Evolutionary conservation across 345 rosid genomes (phyloP), one percentile per base, ranked within the genome.

Genomic region (Angophora floribunda): DNA sequence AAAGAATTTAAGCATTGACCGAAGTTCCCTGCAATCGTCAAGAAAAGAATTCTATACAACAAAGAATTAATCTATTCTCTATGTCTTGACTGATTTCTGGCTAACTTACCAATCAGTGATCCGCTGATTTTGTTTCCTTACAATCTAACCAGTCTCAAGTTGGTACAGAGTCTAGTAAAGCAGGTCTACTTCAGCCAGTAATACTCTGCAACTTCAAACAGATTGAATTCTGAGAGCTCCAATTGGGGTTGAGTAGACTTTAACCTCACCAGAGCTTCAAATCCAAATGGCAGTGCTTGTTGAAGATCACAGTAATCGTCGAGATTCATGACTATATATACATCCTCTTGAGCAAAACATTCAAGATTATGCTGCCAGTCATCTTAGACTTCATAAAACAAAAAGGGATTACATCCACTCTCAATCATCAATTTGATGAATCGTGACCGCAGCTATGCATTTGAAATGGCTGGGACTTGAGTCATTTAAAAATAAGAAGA

Each of bases 401-500:
- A 32, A 70, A 36, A 36, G 41, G 47, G 82, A 75, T 36, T 19
- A 75, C 28, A 12, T 6, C 14, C 49, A 36, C 82, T 36, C 82
- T 75, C 14, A 19, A 26, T 36, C 82, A 36, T 75, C 82, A 75
- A 75, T 75, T 36, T 36, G 47, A 75, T 75, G 82, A 41, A 47
- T 75, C 14, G 7, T 21, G 45, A 75, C 36, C 36, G 82, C 82
- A 75, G 47, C 13, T 21, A 75, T 75, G 82, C 49, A 41, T 26
- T 19, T 75, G 82, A 17, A 75, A 36, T 11, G 13, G 82, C 49
- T 1, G 49, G 41, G 49, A 36, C 82, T 59, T 26, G 13, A 75
- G 84, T 41, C 84, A 75, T 41, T 75, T 88, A 95, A 90, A 95
- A 95, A 92, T 86, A 95, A 44, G 97, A 94, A 75, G 97, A 95